Base-by-base conservation (phyloP, 73 alveolate genomes). In the Paramecium pentaurelia region DNA sequence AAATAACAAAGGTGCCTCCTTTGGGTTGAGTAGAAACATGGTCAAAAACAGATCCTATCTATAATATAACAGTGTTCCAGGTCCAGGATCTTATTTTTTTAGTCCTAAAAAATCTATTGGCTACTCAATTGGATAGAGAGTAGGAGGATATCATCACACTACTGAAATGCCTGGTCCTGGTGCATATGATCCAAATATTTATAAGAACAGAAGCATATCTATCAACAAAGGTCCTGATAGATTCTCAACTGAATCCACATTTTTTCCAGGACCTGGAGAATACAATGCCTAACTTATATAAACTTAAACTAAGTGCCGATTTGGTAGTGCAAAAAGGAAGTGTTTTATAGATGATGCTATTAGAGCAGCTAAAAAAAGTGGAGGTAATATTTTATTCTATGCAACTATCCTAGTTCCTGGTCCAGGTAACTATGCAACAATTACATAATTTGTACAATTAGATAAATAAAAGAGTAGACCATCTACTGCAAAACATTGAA, bases 211-310 rank as follows among this genome's bases (percentile, higher is more conserved):
- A 64, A 64, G 84, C 32, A 64, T 64, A 6, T 64, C 84, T 12
- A 64, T 64, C 42, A 64, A 64, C 27, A 64, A 64, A 32, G 84
- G 84, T 32, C 84, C 84, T 64, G 84, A 64, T 4, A 64, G 84
- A 28, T 64, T 64, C 84, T 64, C 47, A 64, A 64, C 84, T 28
- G 84, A 64, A 32, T 64, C 84, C 8, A 28, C 84, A 0, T 64
- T 28, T n/a, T 30, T 37, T 18, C 91, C 91, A 45, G 91, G 91
- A 20, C 91, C 91, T 27, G 91, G 91, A 47, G 91, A 80, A 8
- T 80, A 80, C 38, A 36, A 40, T 45, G 44, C 71, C 3, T 27
- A 77, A 37, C 64, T 34, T n/a, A 1, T 27, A 8, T 3, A 80
- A 20, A n/a, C 37, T 1, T 18, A 12, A 27, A 14, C 47, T 3